A percentile compares a stretch with the other conserved stretches of the same genome.
Evolutionary conservation across 192 early-diverging fungal species (phyloP).

Genomic region (Tieghemiomyces parasiticus): DNA sequence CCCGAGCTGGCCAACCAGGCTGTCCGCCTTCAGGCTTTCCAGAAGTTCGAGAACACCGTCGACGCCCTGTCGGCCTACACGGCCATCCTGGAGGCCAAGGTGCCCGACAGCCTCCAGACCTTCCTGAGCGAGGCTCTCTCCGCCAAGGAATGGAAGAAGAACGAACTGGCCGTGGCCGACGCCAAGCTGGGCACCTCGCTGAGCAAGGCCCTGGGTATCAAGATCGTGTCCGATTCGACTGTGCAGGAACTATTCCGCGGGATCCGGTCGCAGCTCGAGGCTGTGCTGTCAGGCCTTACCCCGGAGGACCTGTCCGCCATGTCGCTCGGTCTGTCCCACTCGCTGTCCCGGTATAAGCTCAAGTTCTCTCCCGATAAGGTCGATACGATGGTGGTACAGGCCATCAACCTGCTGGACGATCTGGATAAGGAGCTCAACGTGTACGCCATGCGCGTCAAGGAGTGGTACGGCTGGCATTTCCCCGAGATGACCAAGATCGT

Average conservation of each 20-base stretch:
- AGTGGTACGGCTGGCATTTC: constrained; percentile 99
- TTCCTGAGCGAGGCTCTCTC: constrained; percentile 76
- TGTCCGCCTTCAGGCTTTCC: constrained; percentile 90
- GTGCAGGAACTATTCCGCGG: constrained; percentile 90
- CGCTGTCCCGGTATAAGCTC: constrained; percentile 96
- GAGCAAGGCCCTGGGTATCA: constrained; percentile 75
- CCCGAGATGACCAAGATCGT: constrained; percentile 96
- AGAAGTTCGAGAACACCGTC: constrained; percentile 97
- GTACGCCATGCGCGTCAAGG: constrained; percentile 92
- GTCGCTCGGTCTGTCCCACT: constrained; percentile 97
- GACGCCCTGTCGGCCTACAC: constrained; percentile 93
- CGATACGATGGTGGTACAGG: constrained; percentile 99
- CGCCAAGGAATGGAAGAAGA: constrained; percentile 83
- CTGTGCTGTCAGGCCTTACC: constrained; percentile 74
- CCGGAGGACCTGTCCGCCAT: constrained; percentile 85
- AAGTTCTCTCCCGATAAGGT: constrained; percentile 99
- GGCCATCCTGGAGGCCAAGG: constrained; percentile 91
- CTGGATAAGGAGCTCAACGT: constrained; percentile 99
- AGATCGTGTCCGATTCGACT: constrained; percentile 67
- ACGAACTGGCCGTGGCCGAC: constrained; percentile 82
- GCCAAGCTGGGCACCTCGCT: constrained; percentile 78
- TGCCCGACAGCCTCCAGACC: constrained; percentile 86
- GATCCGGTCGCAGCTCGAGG: constrained; percentile 85
- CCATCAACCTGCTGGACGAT: constrained; percentile 92
- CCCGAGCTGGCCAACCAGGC: constrained; percentile 78